These are phyloP conservation scores for Pleurotus sapidus DNA, from an alignment of 768 basidiomycete genomes.

Conservation along the genomic window DNA sequence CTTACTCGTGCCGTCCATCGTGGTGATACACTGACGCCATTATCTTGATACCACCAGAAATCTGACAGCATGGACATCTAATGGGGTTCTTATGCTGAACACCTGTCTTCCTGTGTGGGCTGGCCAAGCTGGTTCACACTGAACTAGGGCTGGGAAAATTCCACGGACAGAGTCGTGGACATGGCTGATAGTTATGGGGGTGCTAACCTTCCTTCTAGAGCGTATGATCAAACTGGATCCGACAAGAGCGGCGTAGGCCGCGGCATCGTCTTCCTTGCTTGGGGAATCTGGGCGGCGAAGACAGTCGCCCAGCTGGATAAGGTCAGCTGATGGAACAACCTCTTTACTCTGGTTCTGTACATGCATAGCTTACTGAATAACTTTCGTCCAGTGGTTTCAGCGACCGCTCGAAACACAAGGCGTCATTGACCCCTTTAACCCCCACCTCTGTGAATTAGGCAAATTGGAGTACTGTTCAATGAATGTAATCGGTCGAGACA, in stretches of 20 bases:
- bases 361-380: too few relatives aligned
- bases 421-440: too few relatives aligned
- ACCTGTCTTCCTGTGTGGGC: constrained; percentile 89
- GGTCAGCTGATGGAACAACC: constrained; percentile 35
- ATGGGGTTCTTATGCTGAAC: constrained; percentile 90
- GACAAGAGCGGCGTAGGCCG: constrained; percentile 53
- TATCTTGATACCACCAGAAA: constrained; percentile 46
- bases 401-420: constrained; percentile 13
- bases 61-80: constrained; percentile 74
- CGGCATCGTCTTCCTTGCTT: constrained; percentile 79
- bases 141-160: constrained; percentile 86
- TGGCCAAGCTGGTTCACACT: constrained; percentile 74
- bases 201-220: constrained; percentile 49
- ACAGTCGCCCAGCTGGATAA: constrained; percentile 74
- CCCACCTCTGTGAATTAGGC: too few relatives aligned
- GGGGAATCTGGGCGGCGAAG: constrained; percentile 87
- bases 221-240: constrained; percentile 22
- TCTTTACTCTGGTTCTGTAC: background rate
- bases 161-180: constrained; percentile 79
- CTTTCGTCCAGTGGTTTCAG: constrained; percentile 68
- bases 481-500: too few relatives aligned
- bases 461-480: too few relatives aligned
- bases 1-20: constrained; percentile 1
- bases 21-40: background rate
- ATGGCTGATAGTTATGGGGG: constrained; percentile 76